Percentiles rank a stretch among this genome's conserved stretches.
Conservation (phyloP, 257 asterid genomes). For the Lavandula angustifolia region DNA sequence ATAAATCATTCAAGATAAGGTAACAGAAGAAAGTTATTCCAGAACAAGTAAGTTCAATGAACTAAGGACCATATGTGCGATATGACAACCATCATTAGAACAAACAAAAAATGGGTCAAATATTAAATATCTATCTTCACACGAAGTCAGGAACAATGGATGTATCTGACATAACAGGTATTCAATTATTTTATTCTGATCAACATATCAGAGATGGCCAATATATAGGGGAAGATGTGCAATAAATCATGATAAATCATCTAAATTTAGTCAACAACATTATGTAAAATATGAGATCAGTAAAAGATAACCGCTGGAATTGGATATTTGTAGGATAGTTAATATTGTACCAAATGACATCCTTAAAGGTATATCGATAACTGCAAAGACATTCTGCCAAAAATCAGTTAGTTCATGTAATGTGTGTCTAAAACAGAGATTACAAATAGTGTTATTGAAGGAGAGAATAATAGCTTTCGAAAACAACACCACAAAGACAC, state of each 20-base stretch:
- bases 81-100: no score
- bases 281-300: not conserved
- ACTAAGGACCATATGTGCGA: not conserved
- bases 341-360: no score
- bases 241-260: no score
- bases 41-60: slow-evolving; percentile 15
- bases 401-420: not conserved
- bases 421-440: slow-evolving; percentile 6
- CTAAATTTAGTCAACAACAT: not conserved
- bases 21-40: slow-evolving; percentile 7
- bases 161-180: no score
- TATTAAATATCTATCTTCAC: not conserved
- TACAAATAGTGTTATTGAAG: not conserved
- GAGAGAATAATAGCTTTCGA: not conserved
- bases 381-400: not conserved
- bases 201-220: no score
- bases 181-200: no score
- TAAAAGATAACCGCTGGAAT: no score
- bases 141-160: not conserved
- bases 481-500: not conserved
- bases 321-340: no score
- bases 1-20: slow-evolving; percentile 27
- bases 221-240: no score
- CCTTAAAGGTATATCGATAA: not conserved
- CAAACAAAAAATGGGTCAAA: not conserved